These are phyloP conservation scores for Trichosporon sp. DNA, from an alignment of 1,284 basidiomycete species.

Conservation along the genomic window DNA sequence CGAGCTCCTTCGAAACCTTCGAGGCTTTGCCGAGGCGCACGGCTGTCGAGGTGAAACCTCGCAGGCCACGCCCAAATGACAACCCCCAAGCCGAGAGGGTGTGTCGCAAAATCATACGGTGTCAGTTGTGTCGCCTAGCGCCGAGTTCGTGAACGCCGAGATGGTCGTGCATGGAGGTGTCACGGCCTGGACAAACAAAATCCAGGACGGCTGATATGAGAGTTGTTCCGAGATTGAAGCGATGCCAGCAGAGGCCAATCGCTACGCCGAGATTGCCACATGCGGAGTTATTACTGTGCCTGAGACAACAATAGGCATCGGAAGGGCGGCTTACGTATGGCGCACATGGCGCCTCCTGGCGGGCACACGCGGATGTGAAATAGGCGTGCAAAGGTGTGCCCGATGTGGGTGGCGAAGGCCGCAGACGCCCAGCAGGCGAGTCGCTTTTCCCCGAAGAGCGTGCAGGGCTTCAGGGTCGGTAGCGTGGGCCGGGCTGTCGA, in stretches of 20 bases:
- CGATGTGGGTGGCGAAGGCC: not conserved
- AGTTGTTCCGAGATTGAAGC: conserved; percentile 6
- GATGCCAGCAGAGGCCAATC: not conserved
- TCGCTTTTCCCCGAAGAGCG: conserved; percentile 1
- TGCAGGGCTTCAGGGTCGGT: not conserved
- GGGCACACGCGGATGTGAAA: not conserved
- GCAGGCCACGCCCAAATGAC: not conserved
- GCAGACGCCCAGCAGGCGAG: not conserved
- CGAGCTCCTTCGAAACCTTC: conserved; percentile 22
- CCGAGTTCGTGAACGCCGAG: not conserved
- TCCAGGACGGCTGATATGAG: not conserved
- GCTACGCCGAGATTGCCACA: not conserved
- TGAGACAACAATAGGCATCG: not conserved
- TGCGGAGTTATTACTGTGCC: not conserved
- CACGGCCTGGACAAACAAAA: not conserved
- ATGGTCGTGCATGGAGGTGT: not conserved
- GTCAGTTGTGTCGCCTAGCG: not conserved
- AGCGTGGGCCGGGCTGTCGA: conserved; percentile 5
- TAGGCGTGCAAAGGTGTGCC: not conserved
- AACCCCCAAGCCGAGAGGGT: not conserved
- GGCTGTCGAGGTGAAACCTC: not conserved
- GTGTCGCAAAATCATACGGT: not conserved
- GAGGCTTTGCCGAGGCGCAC: conserved; percentile 2
- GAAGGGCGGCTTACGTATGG: not conserved
- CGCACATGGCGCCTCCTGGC: too few relatives aligned